Base-by-base conservation (phyloP, 176 grass and related monocot genomes). In the Eremochloa ophiuroides region DNA sequence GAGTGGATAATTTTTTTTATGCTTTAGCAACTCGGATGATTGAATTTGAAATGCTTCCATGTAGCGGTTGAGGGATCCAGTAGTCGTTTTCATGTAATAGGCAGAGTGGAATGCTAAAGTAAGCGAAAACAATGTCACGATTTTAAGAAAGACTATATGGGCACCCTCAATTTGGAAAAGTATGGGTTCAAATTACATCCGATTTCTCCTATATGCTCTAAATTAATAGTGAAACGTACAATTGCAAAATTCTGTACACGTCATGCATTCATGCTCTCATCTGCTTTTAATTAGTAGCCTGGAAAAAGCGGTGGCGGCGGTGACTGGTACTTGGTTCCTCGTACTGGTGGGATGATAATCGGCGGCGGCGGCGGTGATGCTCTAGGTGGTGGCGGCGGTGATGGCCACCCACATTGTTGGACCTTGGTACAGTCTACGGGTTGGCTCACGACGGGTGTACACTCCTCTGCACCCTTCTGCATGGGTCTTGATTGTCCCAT, bases 271-370 rank as follows among this genome's bases (percentile, higher is more conserved):
- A 55, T 31, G 62, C 10, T 22, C 39, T n/a, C n/a, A n/a, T 43
- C 26, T 22, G 27, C 3, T 62, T 34, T 85, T 14, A 79, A 25
- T 85, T 14, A 85, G 83, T 85, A 85, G 31, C 83, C 66, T 64
- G 41, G 40, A 30, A 85, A 79, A 23, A 64, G 7, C 11, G 83
- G 83, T 8, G 82, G 82, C 0, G 73, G 82, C 34, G 82, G 82
- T 33, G 82, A 84, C 20, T 67, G 47, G 26, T 84, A 84, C 66
- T 77, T 69, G 5, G 25, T 58, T 34, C 47, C 82, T 23, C 46
- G 28, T 42, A 77, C 28, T 3, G 82, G 82, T 9, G 63, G 63
- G 7, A 84, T 1, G 18, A 84, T 35, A 23, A 74, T 31, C 5
- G 58, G 69, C 0, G 65, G 82, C 1, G 48, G 64, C 4, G 39